These are phyloP conservation scores for Rhodotorula sp. DNA, from an alignment of 1,284 basidiomycete species.

Conservation along the genomic window DNA sequence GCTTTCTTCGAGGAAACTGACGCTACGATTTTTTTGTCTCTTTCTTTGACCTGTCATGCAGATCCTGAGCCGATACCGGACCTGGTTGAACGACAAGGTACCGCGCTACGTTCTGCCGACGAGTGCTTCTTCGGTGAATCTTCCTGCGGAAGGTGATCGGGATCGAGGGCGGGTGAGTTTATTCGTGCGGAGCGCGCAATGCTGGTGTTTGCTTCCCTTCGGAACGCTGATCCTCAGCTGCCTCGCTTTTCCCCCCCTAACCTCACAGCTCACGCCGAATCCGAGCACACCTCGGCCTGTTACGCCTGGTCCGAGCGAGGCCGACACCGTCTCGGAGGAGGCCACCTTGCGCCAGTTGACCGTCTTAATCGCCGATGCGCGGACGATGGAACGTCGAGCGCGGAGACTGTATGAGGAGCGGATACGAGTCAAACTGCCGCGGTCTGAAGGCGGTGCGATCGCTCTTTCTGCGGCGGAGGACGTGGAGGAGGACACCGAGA, in stretches of 20 bases:
- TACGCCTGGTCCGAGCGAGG: slow-evolving; percentile 3
- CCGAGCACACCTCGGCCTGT: slow-evolving; percentile 10
- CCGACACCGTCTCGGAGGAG: slow-evolving; percentile 58
- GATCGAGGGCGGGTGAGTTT: slow-evolving; percentile 10
- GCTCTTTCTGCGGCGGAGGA: neutral
- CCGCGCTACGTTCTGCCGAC: slow-evolving; percentile 44
- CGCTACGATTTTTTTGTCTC: too few species aligned
- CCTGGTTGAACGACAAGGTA: slow-evolving; percentile 64
- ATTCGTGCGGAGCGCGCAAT: neutral
- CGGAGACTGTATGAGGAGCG: slow-evolving; percentile 64
- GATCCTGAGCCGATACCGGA: slow-evolving; percentile 73
- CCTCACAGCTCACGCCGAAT: slow-evolving; percentile 5
- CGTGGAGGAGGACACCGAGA: slow-evolving; percentile 9
- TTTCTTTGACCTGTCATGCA: slow-evolving; percentile 45
- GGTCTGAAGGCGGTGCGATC: neutral
- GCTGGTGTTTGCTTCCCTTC: neutral
- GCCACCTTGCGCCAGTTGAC: slow-evolving; percentile 61
- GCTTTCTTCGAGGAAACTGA: too few species aligned
- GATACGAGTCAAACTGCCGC: slow-evolving; percentile 49
- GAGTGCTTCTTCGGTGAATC: slow-evolving; percentile 26
- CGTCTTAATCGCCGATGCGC: slow-evolving; percentile 65
- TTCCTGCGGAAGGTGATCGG: slow-evolving; percentile 16
- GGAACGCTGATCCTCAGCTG: neutral
- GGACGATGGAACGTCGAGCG: slow-evolving; percentile 57
- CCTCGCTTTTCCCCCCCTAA: neutral